phyloP scores from a whole-genome alignment of 2,329 filamentous ascomycete genomes.

The Periconia digitata region DNA sequence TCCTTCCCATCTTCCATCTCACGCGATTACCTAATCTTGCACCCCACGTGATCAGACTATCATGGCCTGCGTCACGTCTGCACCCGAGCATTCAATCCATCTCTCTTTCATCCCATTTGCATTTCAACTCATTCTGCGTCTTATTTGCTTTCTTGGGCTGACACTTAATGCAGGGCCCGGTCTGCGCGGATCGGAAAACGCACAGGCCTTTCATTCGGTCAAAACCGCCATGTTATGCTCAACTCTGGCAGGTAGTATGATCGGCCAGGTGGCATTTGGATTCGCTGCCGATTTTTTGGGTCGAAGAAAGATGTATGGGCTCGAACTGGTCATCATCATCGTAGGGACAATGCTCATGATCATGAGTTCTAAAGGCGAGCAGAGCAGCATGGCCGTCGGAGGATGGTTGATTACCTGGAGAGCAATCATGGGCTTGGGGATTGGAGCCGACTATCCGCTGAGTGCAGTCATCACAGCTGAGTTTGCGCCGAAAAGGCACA shows the following conservation, averaged over 20 bases:
- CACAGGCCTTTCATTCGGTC: conserved; percentile 17
- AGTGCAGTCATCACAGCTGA: conserved; percentile 44
- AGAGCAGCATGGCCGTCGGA: conserved; percentile 39
- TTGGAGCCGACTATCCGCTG: conserved; percentile 42
- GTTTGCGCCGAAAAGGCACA: conserved; percentile 40
- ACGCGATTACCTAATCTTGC: not conserved
- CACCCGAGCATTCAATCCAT: too few relatives aligned
- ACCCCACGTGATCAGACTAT: too few relatives aligned
- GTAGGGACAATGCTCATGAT: conserved; percentile 43
- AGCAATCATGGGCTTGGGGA: conserved; percentile 44
- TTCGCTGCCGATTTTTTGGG: conserved; percentile 42
- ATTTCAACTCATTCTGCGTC: too few relatives aligned
- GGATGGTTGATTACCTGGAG: conserved; percentile 46
- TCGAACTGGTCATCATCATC: conserved; percentile 46
- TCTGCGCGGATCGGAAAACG: too few relatives aligned
- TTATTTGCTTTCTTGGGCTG: too few relatives aligned
- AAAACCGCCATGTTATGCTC: conserved; percentile 43
- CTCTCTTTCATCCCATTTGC: too few relatives aligned
- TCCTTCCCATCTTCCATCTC: conserved; percentile 28
- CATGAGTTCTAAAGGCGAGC: conserved; percentile 40
- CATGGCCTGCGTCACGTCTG: too few relatives aligned
- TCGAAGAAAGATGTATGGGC: conserved; percentile 44
- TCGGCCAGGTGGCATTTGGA: conserved; percentile 44
- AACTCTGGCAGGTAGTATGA: conserved; percentile 43
- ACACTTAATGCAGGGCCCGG: too few relatives aligned